These are phyloP conservation scores for Solanum gracilifrons DNA, from an alignment of 257 asterid genomes.

Conservation along the genomic window DNA sequence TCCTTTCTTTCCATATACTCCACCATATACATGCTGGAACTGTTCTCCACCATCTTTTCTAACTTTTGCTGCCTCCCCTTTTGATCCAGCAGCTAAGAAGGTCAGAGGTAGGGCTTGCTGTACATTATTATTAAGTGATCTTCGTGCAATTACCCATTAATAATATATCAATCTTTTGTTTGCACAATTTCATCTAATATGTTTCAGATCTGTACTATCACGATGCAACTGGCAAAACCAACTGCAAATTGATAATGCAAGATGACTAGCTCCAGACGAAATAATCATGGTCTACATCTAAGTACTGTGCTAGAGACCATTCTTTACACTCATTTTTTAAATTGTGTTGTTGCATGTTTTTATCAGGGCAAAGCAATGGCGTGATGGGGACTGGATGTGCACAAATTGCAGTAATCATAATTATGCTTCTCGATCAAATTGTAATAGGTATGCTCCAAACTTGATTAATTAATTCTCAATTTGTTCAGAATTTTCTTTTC, in stretches of 20 bases:
- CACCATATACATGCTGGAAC: too few species aligned
- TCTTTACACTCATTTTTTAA: neutral
- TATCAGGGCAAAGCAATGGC: slow-evolving; percentile 88
- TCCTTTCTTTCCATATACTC: too few species aligned
- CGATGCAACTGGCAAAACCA: neutral
- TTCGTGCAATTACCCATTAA: neutral
- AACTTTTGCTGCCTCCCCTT: too few species aligned
- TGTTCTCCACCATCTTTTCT: too few species aligned
- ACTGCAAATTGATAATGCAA: neutral
- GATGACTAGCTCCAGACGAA: neutral
- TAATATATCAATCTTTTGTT: neutral
- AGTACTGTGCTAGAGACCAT: neutral
- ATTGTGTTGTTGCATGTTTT: neutral
- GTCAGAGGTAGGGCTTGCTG: neutral
- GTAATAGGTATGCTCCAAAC: slow-evolving; percentile 54
- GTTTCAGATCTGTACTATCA: neutral
- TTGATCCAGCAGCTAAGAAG: too few species aligned
- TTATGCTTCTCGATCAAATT: slow-evolving; percentile 77
- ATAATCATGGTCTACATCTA: neutral
- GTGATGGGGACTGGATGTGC: slow-evolving; percentile 97
- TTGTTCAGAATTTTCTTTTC: neutral
- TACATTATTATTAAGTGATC: neutral
- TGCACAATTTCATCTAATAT: neutral
- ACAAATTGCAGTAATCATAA: slow-evolving; percentile 82
- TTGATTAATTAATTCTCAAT: neutral